phyloP scores from a whole-genome alignment of 1,139 yeast genomes.

The Ashbya aceris region DNA sequence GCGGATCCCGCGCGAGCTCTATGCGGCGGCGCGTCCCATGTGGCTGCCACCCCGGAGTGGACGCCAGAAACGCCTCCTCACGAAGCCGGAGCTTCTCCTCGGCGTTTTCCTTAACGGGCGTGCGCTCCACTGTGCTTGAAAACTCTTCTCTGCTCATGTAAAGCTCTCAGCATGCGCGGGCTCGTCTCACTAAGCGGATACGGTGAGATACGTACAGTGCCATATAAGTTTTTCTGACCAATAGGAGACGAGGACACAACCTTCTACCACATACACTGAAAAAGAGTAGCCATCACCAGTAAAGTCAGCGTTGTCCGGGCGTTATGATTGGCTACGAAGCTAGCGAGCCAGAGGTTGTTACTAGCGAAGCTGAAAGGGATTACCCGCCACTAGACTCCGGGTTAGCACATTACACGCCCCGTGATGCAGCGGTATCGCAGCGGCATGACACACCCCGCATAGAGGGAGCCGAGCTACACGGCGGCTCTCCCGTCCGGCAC shows the following conservation, averaged over 20 bases:
- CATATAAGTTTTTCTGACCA: neutral
- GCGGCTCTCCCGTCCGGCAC: too few relatives aligned
- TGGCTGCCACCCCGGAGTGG: constrained; percentile 17
- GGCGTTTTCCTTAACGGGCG: constrained; percentile 21
- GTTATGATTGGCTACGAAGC: constrained; percentile 2
- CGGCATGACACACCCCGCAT: too few relatives aligned
- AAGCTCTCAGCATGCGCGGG: neutral
- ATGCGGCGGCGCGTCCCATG: constrained; percentile 5
- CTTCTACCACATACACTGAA: too few relatives aligned
- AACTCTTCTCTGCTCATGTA: neutral
- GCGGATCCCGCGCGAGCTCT: constrained; percentile 12
- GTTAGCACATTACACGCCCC: neutral
- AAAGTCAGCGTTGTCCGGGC: neutral
- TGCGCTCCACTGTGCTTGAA: constrained; percentile 5
- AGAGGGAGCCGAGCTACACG: too few relatives aligned
- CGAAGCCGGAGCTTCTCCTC: constrained; percentile 15
- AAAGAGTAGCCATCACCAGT: too few relatives aligned
- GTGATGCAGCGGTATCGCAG: too few relatives aligned
- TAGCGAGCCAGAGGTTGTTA: neutral
- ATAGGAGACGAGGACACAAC: too few relatives aligned
- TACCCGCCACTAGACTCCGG: constrained; percentile 10
- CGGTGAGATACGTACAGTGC: neutral
- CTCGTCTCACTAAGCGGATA: too few relatives aligned
- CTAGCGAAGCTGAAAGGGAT: constrained; percentile 6
- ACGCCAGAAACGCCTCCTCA: constrained; percentile 15